Percentiles rank a stretch among this genome's conserved stretches.
phyloP scores from a whole-genome alignment of 2,329 filamentous ascomycete genomes.

The Calonectria fujianensis region DNA sequence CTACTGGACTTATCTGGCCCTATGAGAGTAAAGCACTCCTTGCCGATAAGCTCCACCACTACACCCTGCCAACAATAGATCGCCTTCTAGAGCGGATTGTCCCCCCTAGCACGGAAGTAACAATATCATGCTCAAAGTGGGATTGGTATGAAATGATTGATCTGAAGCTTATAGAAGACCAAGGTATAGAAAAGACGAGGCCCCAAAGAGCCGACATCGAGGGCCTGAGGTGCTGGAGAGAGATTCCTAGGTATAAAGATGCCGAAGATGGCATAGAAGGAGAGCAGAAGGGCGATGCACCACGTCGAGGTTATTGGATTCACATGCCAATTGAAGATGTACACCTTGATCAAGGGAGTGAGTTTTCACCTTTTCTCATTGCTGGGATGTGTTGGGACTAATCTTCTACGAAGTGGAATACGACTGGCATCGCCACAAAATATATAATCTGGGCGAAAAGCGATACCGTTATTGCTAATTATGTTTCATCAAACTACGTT shows the following conservation, averaged over 20 bases:
- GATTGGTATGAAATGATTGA: constrained; percentile 46
- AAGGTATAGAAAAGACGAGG: constrained; percentile 39
- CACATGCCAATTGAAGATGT: constrained; percentile 43
- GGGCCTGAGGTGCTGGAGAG: constrained; percentile 46
- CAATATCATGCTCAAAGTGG: constrained; percentile 45
- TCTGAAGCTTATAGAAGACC: constrained; percentile 39
- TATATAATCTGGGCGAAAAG: constrained; percentile 40
- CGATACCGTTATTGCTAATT: constrained; percentile 38
- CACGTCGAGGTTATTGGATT: constrained; percentile 45
- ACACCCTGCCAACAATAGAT: constrained; percentile 41
- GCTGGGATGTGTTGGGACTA: not conserved
- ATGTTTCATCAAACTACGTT: not conserved
- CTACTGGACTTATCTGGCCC: constrained; percentile 42
- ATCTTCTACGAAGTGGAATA: constrained; percentile 31
- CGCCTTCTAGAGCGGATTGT: constrained; percentile 41
- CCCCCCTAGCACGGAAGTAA: constrained; percentile 41
- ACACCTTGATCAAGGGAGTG: constrained; percentile 35
- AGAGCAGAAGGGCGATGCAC: not conserved
- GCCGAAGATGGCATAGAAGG: not conserved
- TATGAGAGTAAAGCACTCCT: constrained; percentile 39
- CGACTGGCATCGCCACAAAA: constrained; percentile 36
- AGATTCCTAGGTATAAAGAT: constrained; percentile 21
- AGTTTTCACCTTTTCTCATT: not conserved
- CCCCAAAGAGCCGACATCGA: constrained; percentile 43
- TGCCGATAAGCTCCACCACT: constrained; percentile 33